Base-by-base conservation (phyloP, 2,329 filamentous ascomycete genomes). In the Didymella lethalis region DNA sequence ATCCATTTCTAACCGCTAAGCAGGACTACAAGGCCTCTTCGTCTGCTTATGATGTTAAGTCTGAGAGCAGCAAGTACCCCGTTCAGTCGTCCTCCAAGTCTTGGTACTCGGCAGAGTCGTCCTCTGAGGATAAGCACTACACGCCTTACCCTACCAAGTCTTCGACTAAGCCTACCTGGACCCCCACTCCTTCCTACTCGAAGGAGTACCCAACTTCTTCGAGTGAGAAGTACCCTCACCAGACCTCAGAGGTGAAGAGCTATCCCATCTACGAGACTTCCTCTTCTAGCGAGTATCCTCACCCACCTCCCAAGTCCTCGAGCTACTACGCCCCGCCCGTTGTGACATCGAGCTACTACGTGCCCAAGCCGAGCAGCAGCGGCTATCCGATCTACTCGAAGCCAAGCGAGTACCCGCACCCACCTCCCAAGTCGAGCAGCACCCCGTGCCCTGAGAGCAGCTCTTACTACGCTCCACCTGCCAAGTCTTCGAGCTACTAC, bases 401-500 rank as follows among this genome's bases (percentile, higher is more conserved):
- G 31, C 16, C 31, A 14, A 32, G 31, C 31, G 31, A 32, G 31
- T 32, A 32, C 31, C 31, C 31, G 14, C 31, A 32, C 31, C 31
- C 31, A 14, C 31, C 31, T 32, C 31, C 31, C 31, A 52, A 58
- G 54, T 34, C 57, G 28, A 43, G 44, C 16, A 47, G 48, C n/a
- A 61, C 55, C 41, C 61, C 61, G 11, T 60, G 57, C 54, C 57
- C 61, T 23, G 49, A 53, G 40, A 43, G 40, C 40, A 43, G 40
- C 40, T 43, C 40, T 43, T 43, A 43, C 8, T 41, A 41, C 38
- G 38, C 38, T 0, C 38, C 38, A 12, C 38, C 38, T 36, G 52
- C 5, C 41, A 12, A 23, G 18, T 25, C 48, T 14, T 36, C 34
- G 16, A 61, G n/a, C 41, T 43, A 41, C 45, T 38, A 50, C 49